A percentile compares a stretch with the other conserved stretches of the same genome.
These are phyloP conservation scores for Quercus rubra DNA, from an alignment of 306 rosid genomes.

Conservation along the genomic window DNA sequence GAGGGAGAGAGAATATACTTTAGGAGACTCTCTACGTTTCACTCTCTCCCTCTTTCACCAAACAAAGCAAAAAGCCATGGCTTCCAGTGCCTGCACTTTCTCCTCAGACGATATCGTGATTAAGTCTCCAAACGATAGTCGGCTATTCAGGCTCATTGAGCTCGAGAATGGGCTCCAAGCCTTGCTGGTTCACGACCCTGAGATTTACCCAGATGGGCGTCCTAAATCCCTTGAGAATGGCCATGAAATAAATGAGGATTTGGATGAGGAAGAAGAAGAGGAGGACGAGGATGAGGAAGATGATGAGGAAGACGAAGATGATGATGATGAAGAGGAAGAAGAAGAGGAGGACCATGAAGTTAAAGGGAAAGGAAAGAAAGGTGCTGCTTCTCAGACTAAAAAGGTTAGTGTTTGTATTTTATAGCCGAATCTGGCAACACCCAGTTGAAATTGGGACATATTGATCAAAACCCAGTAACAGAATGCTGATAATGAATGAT, in stretches of 20 bases:
- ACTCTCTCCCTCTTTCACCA: background rate
- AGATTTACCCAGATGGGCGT: slow-evolving; percentile 65
- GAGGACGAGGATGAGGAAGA: slow-evolving; percentile 23
- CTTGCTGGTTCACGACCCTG: slow-evolving; percentile 86
- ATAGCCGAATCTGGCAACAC: too few relatives aligned
- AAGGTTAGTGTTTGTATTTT: slow-evolving; percentile 42
- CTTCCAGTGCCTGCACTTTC: slow-evolving; percentile 23
- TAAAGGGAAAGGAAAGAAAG: slow-evolving; percentile 20
- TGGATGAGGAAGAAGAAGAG: slow-evolving; percentile 22
- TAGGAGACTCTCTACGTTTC: background rate
- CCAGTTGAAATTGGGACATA: background rate
- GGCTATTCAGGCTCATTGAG: slow-evolving; percentile 54
- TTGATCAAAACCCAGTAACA: background rate
- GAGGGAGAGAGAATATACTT: background rate
- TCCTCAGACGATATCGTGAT: slow-evolving; percentile 57
- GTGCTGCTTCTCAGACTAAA: slow-evolving; percentile 64
- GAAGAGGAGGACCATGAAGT: slow-evolving; percentile 18
- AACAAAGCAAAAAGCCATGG: background rate
- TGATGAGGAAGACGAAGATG: background rate
- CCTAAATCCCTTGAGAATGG: slow-evolving; percentile 20
- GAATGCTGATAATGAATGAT: background rate
- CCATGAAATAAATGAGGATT: slow-evolving; percentile 31
- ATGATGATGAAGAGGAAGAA: background rate
- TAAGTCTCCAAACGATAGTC: slow-evolving; percentile 76
- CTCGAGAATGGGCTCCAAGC: slow-evolving; percentile 78